phyloP scores from a whole-genome alignment of 306 rosid species.

The Macrotyloma uniflorum region DNA sequence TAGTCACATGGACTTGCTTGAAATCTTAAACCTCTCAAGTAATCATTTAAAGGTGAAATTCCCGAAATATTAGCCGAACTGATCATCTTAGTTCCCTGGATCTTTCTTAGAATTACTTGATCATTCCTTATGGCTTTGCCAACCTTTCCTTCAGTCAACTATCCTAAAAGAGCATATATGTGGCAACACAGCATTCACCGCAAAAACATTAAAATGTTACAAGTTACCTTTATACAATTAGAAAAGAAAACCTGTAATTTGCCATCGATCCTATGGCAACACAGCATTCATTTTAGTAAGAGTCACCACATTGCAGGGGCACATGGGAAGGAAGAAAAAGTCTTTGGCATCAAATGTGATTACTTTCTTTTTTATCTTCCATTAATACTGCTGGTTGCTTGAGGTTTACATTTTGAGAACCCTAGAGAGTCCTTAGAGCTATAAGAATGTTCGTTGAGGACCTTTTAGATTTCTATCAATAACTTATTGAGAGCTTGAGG shows the following conservation, averaged over 20 bases:
- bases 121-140: conserved; percentile 58
- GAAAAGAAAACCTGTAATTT: background rate
- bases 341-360: conserved; percentile 8
- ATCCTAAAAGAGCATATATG: background rate
- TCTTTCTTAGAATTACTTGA: conserved; percentile 73
- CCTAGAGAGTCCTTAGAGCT: background rate
- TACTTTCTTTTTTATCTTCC: conserved; percentile 33
- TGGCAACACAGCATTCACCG: background rate
- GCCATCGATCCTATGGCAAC: background rate
- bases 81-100: conserved; percentile 63
- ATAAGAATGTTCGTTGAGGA: too few species aligned
- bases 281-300: background rate
- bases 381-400: background rate
- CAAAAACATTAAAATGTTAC: background rate
- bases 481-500: too few species aligned
- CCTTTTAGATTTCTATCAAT: too few species aligned
- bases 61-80: conserved; percentile 54
- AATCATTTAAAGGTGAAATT: conserved; percentile 67
- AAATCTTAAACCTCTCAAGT: conserved; percentile 69
- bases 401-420: conserved; percentile 12
- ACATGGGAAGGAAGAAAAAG: too few species aligned
- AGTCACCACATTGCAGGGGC: conserved; percentile 35
- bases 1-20: conserved; percentile 51
- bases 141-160: conserved; percentile 79
- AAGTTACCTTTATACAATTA: background rate